A percentile compares a stretch with the other conserved stretches of the same genome.
These are phyloP conservation scores for Emergomyces orientalis DNA, from an alignment of 2,329 filamentous ascomycete species.

Conservation along the genomic window DNA sequence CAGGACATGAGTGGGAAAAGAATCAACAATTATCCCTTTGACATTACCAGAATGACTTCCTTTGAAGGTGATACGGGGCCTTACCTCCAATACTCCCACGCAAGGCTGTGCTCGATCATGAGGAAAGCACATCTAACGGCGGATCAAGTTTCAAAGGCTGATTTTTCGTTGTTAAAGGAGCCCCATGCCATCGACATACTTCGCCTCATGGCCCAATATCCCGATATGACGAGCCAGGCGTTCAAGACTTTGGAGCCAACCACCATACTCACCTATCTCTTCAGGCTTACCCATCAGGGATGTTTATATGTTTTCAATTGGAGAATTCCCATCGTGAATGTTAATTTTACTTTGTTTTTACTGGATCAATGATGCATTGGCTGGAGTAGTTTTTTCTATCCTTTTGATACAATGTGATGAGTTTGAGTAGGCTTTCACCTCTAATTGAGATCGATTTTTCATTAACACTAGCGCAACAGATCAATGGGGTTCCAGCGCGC, in stretches of 20 bases:
- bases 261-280: slow-evolving; percentile 62
- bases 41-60: slow-evolving; percentile 71
- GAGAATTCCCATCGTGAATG: too few relatives aligned
- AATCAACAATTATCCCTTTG: slow-evolving; percentile 59
- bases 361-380: too few relatives aligned
- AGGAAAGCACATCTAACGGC: slow-evolving; percentile 46
- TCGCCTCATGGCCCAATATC: slow-evolving; percentile 71
- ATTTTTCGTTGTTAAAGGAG: slow-evolving; percentile 61
- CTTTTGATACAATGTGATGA: too few relatives aligned
- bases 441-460: too few relatives aligned
- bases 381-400: too few relatives aligned
- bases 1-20: slow-evolving; percentile 85
- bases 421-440: too few relatives aligned
- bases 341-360: too few relatives aligned
- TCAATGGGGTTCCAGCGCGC: too few relatives aligned
- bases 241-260: slow-evolving; percentile 72
- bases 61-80: slow-evolving; percentile 81
- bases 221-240: slow-evolving; percentile 74
- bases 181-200: slow-evolving; percentile 63
- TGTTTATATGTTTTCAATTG: too few relatives aligned
- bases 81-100: slow-evolving; percentile 75
- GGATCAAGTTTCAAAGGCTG: slow-evolving; percentile 52
- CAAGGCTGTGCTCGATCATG: slow-evolving; percentile 56
- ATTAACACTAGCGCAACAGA: too few relatives aligned
- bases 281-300: slow-evolving; percentile 33